Conservation (phyloP, 768 basidiomycete species). For the Solioccasus polychromus region DNA sequence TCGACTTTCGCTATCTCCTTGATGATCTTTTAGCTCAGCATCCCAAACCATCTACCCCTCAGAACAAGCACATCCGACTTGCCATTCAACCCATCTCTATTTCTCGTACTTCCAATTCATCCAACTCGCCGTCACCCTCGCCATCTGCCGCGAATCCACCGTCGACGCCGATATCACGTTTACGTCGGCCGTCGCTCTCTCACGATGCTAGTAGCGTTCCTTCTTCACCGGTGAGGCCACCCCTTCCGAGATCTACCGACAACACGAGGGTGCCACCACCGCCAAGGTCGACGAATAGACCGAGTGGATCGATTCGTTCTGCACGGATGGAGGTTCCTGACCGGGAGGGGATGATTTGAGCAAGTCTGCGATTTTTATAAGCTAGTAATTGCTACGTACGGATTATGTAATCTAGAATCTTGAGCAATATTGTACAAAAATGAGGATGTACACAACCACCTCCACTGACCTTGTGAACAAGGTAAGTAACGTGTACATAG, state of each 20-base stretch:
- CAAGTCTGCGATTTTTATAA: no score
- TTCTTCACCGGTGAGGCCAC: slow-evolving; percentile 18
- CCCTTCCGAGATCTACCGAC: slow-evolving; percentile 26
- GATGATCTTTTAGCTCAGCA: slow-evolving; percentile 60
- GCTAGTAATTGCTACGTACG: no score
- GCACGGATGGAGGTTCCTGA: slow-evolving; percentile 52
- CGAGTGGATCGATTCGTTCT: slow-evolving; percentile 50
- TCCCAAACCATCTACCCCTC: slow-evolving; percentile 36
- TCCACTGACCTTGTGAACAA: no score
- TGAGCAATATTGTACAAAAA: no score
- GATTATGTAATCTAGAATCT: no score
- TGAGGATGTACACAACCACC: no score
- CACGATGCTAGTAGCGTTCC: slow-evolving; percentile 27
- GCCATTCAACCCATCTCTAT: slow-evolving; percentile 14
- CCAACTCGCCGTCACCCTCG: slow-evolving; percentile 15
- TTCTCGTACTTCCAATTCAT: slow-evolving; percentile 14
- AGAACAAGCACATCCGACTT: slow-evolving; percentile 30
- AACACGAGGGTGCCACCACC: slow-evolving; percentile 50
- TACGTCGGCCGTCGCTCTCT: slow-evolving; percentile 25
- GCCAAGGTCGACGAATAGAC: slow-evolving; percentile 66
- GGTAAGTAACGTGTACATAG: no score
- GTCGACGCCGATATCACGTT: slow-evolving; percentile 28
- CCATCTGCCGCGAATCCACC: slow-evolving; percentile 16
- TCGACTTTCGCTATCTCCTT: slow-evolving; percentile 94
- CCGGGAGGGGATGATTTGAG: slow-evolving; percentile 65